These are phyloP conservation scores for Neurospora pannonica DNA, from an alignment of 495 filamentous ascomycete species.

Conservation along the genomic window DNA sequence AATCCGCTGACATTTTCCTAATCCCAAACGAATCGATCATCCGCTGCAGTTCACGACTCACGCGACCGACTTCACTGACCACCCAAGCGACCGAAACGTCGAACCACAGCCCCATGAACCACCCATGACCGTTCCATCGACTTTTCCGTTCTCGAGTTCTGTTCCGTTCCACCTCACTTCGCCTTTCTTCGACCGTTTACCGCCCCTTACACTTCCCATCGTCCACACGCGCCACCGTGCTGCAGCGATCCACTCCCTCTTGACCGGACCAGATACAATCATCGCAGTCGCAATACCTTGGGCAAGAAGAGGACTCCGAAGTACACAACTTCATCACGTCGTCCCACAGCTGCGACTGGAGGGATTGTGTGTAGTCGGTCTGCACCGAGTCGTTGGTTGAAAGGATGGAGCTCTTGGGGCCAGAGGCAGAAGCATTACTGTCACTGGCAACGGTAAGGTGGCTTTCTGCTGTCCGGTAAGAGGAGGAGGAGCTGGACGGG, in stretches of 20 bases:
- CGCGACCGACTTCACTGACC: background rate
- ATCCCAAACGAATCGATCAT: background rate
- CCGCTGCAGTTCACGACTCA: background rate
- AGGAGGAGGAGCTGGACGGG: background rate
- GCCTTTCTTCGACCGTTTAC: background rate
- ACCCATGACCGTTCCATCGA: background rate
- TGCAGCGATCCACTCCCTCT: background rate
- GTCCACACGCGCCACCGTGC: background rate
- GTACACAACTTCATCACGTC: background rate
- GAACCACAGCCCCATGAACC: background rate
- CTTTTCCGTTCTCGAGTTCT: background rate
- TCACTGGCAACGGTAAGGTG: background rate
- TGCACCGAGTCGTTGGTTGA: background rate
- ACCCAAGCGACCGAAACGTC: background rate
- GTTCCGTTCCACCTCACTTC: background rate
- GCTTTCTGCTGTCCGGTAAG: rapidly evolving
- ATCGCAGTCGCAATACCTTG: background rate
- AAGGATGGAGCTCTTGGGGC: background rate
- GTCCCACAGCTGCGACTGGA: background rate
- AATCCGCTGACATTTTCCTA: no score
- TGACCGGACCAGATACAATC: background rate
- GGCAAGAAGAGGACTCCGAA: background rate
- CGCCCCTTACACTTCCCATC: background rate
- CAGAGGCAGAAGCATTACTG: background rate
- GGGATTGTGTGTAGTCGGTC: background rate